These are phyloP conservation scores for Leptographium radiaticola DNA, from an alignment of 2,329 filamentous ascomycete genomes.

Conservation along the genomic window DNA sequence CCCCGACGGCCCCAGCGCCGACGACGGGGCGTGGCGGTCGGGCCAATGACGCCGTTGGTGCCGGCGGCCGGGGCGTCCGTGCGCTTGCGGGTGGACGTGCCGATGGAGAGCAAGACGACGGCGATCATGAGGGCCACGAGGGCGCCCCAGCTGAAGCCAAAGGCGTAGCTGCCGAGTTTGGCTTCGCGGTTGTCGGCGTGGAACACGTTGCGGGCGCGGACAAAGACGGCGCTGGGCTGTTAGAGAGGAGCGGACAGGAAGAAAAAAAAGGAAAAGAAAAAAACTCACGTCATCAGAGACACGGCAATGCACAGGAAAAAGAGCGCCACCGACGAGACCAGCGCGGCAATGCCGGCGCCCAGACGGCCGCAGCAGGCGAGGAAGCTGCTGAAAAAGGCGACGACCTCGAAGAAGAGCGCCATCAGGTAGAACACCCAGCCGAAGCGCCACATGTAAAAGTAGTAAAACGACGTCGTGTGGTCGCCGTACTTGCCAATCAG, in stretches of 20 bases:
- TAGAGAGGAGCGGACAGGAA: neutral
- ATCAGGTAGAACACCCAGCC: conserved; percentile 87
- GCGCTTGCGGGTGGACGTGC: conserved; percentile 26
- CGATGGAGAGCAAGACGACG: conserved; percentile 53
- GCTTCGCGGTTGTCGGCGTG: conserved; percentile 39
- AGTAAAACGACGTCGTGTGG: conserved; percentile 43
- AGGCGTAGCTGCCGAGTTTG: conserved; percentile 51
- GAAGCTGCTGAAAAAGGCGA: conserved; percentile 55
- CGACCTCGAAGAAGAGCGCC: conserved; percentile 61
- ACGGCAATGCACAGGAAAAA: conserved; percentile 57
- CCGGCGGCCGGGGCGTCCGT: neutral
- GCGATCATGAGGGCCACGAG: conserved; percentile 54
- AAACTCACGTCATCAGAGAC: conserved; percentile 60
- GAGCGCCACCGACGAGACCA: conserved; percentile 46
- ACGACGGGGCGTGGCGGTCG: neutral
- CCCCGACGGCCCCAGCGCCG: neutral
- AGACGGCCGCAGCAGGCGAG: conserved; percentile 59
- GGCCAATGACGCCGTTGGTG: neutral
- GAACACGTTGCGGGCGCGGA: conserved; percentile 58
- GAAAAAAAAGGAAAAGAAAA: neutral
- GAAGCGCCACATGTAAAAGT: conserved; percentile 81
- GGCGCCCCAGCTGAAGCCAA: conserved; percentile 66
- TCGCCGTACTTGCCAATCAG: conserved; percentile 40
- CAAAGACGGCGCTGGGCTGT: conserved; percentile 40
- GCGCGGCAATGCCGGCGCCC: conserved; percentile 51